A percentile compares a stretch with the other conserved stretches of the same genome.
Evolutionary conservation across 2,329 filamentous ascomycete species (phyloP).

Genomic region (Ophioceras dolichostomum): DNA sequence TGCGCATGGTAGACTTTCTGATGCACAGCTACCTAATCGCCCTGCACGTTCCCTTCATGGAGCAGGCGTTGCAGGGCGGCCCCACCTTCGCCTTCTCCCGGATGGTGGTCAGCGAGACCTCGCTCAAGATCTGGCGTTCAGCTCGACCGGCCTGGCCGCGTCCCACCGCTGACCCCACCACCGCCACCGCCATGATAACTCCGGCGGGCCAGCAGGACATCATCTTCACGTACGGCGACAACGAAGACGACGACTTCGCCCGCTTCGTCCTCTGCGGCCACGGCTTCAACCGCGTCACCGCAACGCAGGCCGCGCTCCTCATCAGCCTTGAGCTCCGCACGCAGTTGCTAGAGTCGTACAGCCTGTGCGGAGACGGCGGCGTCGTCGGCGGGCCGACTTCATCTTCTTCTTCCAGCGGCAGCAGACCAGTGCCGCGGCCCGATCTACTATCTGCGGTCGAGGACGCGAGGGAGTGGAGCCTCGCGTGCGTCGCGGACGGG

Average conservation of each 20-base stretch:
- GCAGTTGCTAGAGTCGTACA: constrained; percentile 26
- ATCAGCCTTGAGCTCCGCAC: constrained; percentile 26
- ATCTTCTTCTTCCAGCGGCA: too few relatives aligned
- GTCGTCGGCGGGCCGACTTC: constrained; percentile 17
- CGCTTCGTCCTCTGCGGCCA: constrained; percentile 29
- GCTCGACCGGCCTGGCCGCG: too few relatives aligned
- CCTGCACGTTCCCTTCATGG: constrained; percentile 42
- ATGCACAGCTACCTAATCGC: constrained; percentile 41
- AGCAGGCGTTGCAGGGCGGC: constrained; percentile 23
- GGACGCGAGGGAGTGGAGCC: constrained; percentile 25
- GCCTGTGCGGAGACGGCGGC: too few relatives aligned
- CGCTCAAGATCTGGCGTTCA: constrained; percentile 31
- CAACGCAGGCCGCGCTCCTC: constrained; percentile 20
- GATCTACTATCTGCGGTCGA: constrained; percentile 29
- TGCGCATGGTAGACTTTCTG: constrained; percentile 33
- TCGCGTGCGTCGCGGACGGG: constrained; percentile 28
- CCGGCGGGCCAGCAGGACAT: not conserved
- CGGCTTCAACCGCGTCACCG: constrained; percentile 25
- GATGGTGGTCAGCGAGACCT: constrained; percentile 32
- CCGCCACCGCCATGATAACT: constrained; percentile 2
- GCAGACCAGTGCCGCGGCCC: too few relatives aligned
- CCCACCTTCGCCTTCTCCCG: constrained; percentile 37
- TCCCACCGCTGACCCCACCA: constrained; percentile 14
- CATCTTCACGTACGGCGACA: not conserved
- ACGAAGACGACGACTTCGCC: constrained; percentile 17